Conservation (phyloP, 176 grass and related monocot genomes). For the Bromus sterilis region DNA sequence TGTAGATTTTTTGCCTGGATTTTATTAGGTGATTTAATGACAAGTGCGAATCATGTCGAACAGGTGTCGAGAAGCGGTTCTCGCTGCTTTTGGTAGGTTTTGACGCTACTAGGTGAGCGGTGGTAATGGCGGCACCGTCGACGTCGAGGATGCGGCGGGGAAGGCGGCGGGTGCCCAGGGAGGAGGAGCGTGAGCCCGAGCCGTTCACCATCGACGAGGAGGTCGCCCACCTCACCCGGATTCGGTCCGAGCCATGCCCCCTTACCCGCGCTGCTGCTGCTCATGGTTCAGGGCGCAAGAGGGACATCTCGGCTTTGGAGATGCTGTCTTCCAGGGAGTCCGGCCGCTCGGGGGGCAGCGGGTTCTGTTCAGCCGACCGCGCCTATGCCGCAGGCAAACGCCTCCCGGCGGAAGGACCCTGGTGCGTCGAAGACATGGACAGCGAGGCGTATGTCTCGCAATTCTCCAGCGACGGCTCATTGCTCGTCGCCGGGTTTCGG, state of each 20-base stretch:
- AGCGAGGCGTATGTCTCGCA: conserved; percentile 89
- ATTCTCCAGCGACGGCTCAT: conserved; percentile 73
- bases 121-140: not conserved
- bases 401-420: conserved; percentile 41
- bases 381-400: conserved; percentile 43
- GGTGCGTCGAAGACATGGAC: conserved; percentile 38
- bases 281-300: not conserved
- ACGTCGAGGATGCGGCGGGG: conserved; percentile 26
- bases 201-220: conserved; percentile 50
- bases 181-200: conserved; percentile 2
- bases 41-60: not conserved
- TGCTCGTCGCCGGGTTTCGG: conserved; percentile 66
- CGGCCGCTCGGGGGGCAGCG: conserved; percentile 28
- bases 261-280: not conserved
- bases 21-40: too few species aligned
- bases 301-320: conserved; percentile 31
- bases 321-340: conserved; percentile 63
- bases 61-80: not conserved
- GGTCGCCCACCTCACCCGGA: conserved; percentile 48
- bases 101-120: not conserved
- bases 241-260: conserved; percentile 48
- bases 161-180: not conserved
- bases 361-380: conserved; percentile 51
- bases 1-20: too few species aligned
- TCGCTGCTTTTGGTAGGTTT: not conserved